Evolutionary conservation across 805 yeast species (phyloP), one percentile per base, ranked within the genome.

Genomic region (Hanseniaspora vineae): DNA sequence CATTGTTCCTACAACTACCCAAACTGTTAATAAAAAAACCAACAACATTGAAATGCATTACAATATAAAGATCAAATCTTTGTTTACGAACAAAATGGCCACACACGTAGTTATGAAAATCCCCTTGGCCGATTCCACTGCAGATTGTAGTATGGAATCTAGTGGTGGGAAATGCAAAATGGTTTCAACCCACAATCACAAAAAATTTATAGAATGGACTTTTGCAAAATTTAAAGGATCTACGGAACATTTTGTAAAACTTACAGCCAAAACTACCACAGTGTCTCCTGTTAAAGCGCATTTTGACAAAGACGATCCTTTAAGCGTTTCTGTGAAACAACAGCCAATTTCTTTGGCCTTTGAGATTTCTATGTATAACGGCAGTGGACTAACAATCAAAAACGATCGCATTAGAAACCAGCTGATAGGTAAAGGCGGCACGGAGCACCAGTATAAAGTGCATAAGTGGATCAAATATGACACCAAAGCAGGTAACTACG

Each of bases 391-490:
- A 43, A 73, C 76, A 15, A 90, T 89, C 37, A 74, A 82, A 51
- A 83, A 76, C 59, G 69, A 89, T 54, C 78, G 77, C 58, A 81
- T 90, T 5, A 67, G 59, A 51, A 72, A 89, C 66, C 66, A 72
- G 61, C 56, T 65, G 9, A 14, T 14, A 14, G 9, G 37, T 10
- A 33, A 33, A 33, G 9, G 9, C 9, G 15, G 15, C 56, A 50
- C 29, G 29, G 29, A 23, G 6, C 29, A 52, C 9, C 76, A 76
- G 47, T 85, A 86, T 65, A 68, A 73, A 29, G 79, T 95, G 0
- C 78, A 84, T 19, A 90, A 89, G 60, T 87, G 95, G 95, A 94
- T 89, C 33, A 77, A 84, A 55, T 90, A 90, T 60, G 60, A 75
- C 14, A 73, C 90, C 1, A 76, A 73, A 51, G 79, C 90, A 0